These are phyloP conservation scores for Podaxis rugospora DNA, from an alignment of 768 basidiomycete species.

Conservation along the genomic window DNA sequence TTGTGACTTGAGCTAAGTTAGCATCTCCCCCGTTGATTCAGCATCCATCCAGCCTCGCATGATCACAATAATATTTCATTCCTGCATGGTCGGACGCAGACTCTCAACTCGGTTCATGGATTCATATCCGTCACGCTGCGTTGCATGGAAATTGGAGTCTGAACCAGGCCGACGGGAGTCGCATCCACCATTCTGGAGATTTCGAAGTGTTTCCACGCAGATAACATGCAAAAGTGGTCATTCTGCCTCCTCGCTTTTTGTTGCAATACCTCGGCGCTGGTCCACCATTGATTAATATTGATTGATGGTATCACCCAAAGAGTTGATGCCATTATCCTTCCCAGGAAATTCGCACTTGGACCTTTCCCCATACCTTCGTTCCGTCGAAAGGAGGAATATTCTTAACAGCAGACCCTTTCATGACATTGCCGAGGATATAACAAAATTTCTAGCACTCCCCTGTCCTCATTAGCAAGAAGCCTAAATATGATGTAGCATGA, in stretches of 20 bases:
- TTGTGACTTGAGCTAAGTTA: too few relatives aligned
- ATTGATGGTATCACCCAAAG: background rate
- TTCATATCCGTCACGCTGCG: background rate
- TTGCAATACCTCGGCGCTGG: conserved; percentile 2
- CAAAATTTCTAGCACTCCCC: background rate
- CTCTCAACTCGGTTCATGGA: background rate
- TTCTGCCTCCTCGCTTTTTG: background rate
- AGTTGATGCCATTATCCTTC: background rate
- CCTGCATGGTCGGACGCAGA: background rate
- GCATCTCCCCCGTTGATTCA: too few relatives aligned
- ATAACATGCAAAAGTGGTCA: conserved; percentile 1
- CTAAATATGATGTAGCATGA: background rate
- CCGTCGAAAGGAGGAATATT: background rate
- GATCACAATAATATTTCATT: background rate
- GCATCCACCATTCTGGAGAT: background rate
- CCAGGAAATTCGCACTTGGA: background rate
- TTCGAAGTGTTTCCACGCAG: conserved; percentile 7
- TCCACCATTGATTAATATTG: conserved; percentile 7
- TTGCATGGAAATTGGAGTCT: background rate
- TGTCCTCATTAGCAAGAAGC: background rate
- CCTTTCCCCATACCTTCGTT: conserved; percentile 2
- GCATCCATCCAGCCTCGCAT: background rate
- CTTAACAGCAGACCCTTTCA: background rate
- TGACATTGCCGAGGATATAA: conserved; percentile 7
- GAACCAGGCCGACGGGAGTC: background rate